Evolutionary conservation across 1,284 basidiomycete genomes (phyloP), one percentile per base, ranked within the genome.

Genomic region (Sparassis latifolia): DNA sequence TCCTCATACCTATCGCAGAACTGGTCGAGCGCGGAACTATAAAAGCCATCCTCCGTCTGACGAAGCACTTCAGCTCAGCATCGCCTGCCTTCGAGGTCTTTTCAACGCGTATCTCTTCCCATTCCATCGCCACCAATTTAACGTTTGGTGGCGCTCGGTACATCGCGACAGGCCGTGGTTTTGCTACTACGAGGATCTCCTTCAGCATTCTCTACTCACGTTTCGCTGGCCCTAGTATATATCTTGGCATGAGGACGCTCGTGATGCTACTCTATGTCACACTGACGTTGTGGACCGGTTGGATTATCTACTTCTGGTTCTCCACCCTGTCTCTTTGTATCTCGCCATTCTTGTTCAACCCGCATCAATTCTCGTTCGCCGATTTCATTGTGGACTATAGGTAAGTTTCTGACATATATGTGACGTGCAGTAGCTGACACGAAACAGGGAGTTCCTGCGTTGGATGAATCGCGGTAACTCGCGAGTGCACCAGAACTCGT

Each of bases 391-490:
- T 97, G 63, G 94, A 97, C 69, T 97, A 97, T 69, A 81, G 93
- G 84, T 84, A 62, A 58, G 78, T 62, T 39, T 42, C 12, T 42
- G 33, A 3, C 27, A 45, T 37, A 10, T 3, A 42, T 44, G 2
- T 41, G 3, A 20, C 33, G 5, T 42, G 9, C 35, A 42, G 30
- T 29, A 45, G 33, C 55, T 60, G 44, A 62, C 58, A 3, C 49
- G 29, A 20, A 20, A 20, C 55, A 88, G 86, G 62, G 94, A 97
- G 72, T 97, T 94, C 75, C 72, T 97, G 58, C 81, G 94, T 58
- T 97, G 94, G 94, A 97, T 97, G 92, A 94, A 86, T 47, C 84
- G 94, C 56, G 94, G 94, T 52, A 97, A 97, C 71, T 96, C 93
- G 47, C 80, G 92, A 28, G 91, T 92, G n/a, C 94, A 97, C 70